Evolutionary conservation across 345 rosid genomes (phyloP), one percentile per base, ranked within the genome.

Genomic region (Euphorbia pulcherrima): DNA sequence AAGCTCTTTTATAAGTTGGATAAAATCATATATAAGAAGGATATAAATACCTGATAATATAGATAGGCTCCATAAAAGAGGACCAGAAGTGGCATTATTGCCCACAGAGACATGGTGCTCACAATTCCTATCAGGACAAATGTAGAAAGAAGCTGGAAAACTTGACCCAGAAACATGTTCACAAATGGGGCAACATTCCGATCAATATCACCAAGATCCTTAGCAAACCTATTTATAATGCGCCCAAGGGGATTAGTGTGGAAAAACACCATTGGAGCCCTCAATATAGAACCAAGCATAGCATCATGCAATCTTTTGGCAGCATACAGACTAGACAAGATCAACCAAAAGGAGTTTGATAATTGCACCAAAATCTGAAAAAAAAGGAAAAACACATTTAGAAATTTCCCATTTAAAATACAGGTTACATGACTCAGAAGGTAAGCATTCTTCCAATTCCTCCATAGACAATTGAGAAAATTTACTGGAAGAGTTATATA

Each of bases 181-280:
- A 80, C 81, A 37, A 89, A 79, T 68, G 53, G 53, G 35, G 97
- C 99, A 59, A 94, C 97, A 53, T 57, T 82, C 65, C 99, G 84
- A 73, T 94, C 99, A 60, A 94, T 87, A 79, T 94, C 99, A 4
- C 99, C 92, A 52, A 88, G 81, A 85, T 94, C 99, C 89, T 91
- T 94, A 6, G 99, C 92, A 75, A 94, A 94, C 77, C 99, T 85
- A 81, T 94, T 94, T 72, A 94, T 94, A 55, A 94, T 86, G 16
- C 97, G 79, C 21, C 99, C 99, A 64, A 94, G 81, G 39, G 99
- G 99, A 74, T 91, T 94, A 67, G 99, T 94, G 66, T 91, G 97
- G 80, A 94, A 94, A 81, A 94, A 94, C 65, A 85, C 86, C 97
- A 94, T 89, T 40, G 99, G 99, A 73, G 97, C 99, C 82, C 99